Evolutionary conservation across 208 protist species (phyloP).

Genomic region (Wallacemonas collosoma): DNA sequence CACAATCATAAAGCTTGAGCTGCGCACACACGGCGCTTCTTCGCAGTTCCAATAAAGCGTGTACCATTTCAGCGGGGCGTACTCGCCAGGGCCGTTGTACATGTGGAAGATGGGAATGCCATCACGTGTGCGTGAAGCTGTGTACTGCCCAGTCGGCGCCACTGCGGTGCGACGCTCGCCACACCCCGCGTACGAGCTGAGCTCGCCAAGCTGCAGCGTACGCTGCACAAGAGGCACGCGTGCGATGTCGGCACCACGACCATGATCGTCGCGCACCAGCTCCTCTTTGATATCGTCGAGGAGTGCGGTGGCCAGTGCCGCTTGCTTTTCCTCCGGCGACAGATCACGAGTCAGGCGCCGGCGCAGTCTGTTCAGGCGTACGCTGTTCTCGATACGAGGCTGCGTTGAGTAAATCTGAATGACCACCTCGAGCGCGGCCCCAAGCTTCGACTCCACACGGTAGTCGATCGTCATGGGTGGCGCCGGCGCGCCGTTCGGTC

Average conservation of each 20-base stretch:
- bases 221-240: slow-evolving; percentile 19
- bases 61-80: slow-evolving; percentile 38
- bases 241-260: neutral
- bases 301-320: slow-evolving; percentile 18
- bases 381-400: no score
- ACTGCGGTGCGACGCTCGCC: neutral
- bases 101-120: slow-evolving; percentile 32
- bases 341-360: no score
- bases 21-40: slow-evolving; percentile 34
- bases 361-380: no score
- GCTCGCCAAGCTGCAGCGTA: slow-evolving; percentile 12
- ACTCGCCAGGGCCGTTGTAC: slow-evolving; percentile 37
- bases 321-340: neutral
- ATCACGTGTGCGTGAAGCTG: slow-evolving; percentile 9
- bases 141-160: slow-evolving; percentile 20
- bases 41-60: slow-evolving; percentile 27
- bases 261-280: neutral
- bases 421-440: no score
- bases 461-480: no score
- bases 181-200: slow-evolving; percentile 29
- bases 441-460: no score
- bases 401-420: no score
- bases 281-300: slow-evolving; percentile 2
- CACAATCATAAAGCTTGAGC: slow-evolving; percentile 33
- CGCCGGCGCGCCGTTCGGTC: no score